Evolutionary conservation across 306 rosid genomes (phyloP), one percentile per base, ranked within the genome.

Genomic region (Dryas drummondii): DNA sequence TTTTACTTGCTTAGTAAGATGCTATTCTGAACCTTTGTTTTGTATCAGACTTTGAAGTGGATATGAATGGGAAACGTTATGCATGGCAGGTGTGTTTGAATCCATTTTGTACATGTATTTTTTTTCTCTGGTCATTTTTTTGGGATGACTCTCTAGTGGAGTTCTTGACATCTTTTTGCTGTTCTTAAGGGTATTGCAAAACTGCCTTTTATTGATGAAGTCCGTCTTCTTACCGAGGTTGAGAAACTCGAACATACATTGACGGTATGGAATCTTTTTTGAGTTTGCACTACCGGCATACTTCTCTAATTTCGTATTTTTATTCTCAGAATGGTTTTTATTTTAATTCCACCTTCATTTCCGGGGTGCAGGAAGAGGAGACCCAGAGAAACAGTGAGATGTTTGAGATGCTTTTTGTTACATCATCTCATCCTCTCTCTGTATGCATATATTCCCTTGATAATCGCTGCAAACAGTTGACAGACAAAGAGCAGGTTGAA

Each of bases 41-140:
- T 70, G n/a, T 83, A 19, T 37, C 98, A 92, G 99, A 96, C 72
- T 96, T 96, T 83, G 98, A 96, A 66, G 99, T 96, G 82, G 99
- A 96, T 86, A 96, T 96, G 99, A 96, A 92, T 80, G 99, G 99
- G 13, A 96, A 92, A 87, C 96, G 99, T 67, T 96, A 5, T 82
- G 84, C 98, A 17, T 96, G 99, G 99, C 96, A 90, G 99, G 99
- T 96, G 77, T 42, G 71, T 72, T 48, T 67, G 53, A 32, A 51
- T 17, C 26, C n/a, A 42, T 40, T 16, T 73, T 72, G 60, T 54
- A 37, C 51, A 3, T 53, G 7, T 27, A 57, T 78, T 68, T 81
- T 79, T 9, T 46, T 16, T 17, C 6, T 47, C 17, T 52, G 6
- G 0, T 46, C 27, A 2, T 19, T 42, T 14, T 17, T 44, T 8